Percentiles rank a stretch among this genome's conserved stretches.
Evolutionary conservation across 306 rosid genomes (phyloP).

Genomic region (Dryas alaskensis): DNA sequence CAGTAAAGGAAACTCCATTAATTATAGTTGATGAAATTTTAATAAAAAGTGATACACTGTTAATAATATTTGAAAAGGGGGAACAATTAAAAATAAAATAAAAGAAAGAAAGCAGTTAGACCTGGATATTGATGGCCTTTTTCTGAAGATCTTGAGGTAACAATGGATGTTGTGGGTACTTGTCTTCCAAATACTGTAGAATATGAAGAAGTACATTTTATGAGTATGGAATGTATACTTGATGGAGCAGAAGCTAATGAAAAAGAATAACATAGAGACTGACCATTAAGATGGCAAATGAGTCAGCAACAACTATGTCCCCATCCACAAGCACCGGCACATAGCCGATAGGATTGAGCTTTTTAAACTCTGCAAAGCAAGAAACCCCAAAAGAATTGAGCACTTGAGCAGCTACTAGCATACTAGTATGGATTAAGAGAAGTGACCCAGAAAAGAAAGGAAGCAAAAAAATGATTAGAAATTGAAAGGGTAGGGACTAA

Average conservation of each 20-base stretch:
- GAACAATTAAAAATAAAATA: neutral
- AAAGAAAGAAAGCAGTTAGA: constrained; percentile 1
- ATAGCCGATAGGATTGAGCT: constrained; percentile 63
- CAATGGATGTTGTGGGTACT: constrained; percentile 70
- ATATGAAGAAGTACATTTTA: neutral
- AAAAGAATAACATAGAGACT: neutral
- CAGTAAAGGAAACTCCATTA: neutral
- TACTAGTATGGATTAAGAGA: neutral
- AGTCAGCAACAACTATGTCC: constrained; percentile 47
- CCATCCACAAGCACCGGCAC: constrained; percentile 72
- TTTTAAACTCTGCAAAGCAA: constrained; percentile 43
- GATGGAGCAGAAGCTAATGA: neutral
- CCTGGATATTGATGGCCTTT: constrained; percentile 78
- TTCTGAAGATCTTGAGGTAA: constrained; percentile 56
- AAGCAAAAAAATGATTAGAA: neutral
- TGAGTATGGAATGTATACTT: neutral
- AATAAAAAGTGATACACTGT: neutral
- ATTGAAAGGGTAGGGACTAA: constrained; percentile 16
- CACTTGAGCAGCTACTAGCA: neutral
- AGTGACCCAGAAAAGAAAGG: neutral
- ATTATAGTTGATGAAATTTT: neutral
- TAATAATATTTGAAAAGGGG: neutral
- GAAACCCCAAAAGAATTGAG: neutral
- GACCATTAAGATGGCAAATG: constrained; percentile 73
- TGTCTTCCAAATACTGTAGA: constrained; percentile 74